Conservation (phyloP, 2,329 filamentous ascomycete species). For the Pseudogymnoascus sp. region DNA sequence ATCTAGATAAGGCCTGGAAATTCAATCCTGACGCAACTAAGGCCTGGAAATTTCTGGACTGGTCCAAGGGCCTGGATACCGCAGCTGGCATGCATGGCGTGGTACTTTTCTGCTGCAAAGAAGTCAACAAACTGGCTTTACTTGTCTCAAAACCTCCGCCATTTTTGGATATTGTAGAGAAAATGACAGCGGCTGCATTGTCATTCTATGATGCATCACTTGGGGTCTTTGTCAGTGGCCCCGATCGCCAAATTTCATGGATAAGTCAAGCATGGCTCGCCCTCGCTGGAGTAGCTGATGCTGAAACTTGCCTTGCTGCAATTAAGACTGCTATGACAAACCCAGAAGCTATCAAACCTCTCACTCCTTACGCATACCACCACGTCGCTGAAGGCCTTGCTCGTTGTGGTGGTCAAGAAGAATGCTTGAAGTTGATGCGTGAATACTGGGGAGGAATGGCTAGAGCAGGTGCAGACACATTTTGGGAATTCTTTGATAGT, state of each 20-base stretch:
- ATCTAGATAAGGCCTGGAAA: conserved; percentile 20
- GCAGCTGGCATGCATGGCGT: conserved; percentile 28
- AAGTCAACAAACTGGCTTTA: conserved; percentile 24
- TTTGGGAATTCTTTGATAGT: conserved; percentile 29
- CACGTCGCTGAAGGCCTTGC: conserved; percentile 27
- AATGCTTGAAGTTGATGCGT: conserved; percentile 25
- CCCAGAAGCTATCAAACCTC: conserved; percentile 24
- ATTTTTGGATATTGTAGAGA: conserved; percentile 16
- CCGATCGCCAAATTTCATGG: conserved; percentile 25
- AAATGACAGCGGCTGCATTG: conserved; percentile 20
- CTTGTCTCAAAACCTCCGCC: conserved; percentile 22
- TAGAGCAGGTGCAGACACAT: conserved; percentile 28
- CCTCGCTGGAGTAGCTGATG: conserved; percentile 22
- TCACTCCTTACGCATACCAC: conserved; percentile 28
- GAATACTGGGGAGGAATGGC: conserved; percentile 32
- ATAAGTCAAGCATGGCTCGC: conserved; percentile 29
- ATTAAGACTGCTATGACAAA: conserved; percentile 23
- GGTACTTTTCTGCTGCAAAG: conserved; percentile 26
- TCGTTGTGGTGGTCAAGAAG: conserved; percentile 20
- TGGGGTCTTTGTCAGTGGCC: conserved; percentile 25
- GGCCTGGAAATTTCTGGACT: conserved; percentile 30
- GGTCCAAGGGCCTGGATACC: conserved; percentile 24
- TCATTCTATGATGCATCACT: conserved; percentile 18
- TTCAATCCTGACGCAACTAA: conserved; percentile 18
- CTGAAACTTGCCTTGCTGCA: conserved; percentile 16